Percentiles rank a stretch among this genome's conserved stretches.
Evolutionary conservation across 768 basidiomycete genomes (phyloP).

Genomic region (Ramaria rubella): DNA sequence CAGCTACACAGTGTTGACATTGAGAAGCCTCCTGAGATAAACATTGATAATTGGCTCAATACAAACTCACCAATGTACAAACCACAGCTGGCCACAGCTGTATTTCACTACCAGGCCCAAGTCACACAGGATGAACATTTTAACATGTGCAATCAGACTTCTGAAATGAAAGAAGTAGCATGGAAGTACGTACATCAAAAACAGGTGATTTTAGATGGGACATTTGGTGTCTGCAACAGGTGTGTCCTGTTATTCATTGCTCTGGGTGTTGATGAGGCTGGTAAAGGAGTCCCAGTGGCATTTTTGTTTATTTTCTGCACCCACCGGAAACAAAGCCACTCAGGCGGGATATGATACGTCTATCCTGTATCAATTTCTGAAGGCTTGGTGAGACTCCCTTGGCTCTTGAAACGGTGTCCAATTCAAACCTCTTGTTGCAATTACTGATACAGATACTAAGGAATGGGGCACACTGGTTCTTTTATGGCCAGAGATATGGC

Average conservation of each 20-base stretch:
- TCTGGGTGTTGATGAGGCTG: conserved; percentile 26
- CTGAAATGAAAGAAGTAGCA: conserved; percentile 17
- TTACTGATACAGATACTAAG: conserved; percentile 13
- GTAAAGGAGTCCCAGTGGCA: background rate
- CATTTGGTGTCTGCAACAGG: conserved; percentile 18
- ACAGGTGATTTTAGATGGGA: conserved; percentile 15
- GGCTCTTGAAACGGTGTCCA: background rate
- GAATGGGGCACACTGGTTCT: conserved; percentile 28
- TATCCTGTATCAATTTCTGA: conserved; percentile 21
- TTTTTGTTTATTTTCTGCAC: conserved; percentile 2
- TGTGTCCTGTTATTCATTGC: conserved; percentile 27
- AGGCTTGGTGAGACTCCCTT: conserved; percentile 19
- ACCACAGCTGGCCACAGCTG: conserved; percentile 12
- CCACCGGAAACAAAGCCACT: background rate
- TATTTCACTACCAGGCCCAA: conserved; percentile 24
- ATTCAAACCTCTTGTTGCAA: conserved; percentile 14
- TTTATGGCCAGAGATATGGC: conserved; percentile 17
- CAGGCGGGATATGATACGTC: conserved; percentile 17
- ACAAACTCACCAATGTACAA: conserved; percentile 16
- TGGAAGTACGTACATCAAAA: conserved; percentile 9
- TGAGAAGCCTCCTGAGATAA: background rate
- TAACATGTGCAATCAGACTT: conserved; percentile 27
- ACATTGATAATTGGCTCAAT: conserved; percentile 23
- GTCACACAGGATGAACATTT: conserved; percentile 19
- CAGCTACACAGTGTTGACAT: background rate